These are phyloP conservation scores for Monilinia vaccinii-corymbosi DNA, from an alignment of 2,329 filamentous ascomycete species.

Conservation along the genomic window DNA sequence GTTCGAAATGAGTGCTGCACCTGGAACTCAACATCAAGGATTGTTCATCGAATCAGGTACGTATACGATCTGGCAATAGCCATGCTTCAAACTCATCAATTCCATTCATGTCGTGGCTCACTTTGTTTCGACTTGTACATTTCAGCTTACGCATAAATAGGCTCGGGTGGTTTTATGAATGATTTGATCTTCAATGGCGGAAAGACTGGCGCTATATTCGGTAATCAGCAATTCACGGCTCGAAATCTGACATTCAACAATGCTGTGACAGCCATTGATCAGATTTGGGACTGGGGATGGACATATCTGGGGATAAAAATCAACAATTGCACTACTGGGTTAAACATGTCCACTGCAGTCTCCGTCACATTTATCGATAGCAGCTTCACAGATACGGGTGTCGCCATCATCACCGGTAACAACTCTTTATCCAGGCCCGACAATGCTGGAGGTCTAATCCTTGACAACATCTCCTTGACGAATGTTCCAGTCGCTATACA, in stretches of 20 bases:
- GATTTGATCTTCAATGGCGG: constrained; percentile 54
- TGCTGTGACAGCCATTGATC: constrained; percentile 43
- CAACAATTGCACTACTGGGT: constrained; percentile 42
- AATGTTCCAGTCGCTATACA: constrained; percentile 9
- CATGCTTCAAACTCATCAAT: not conserved
- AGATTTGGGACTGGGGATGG: constrained; percentile 53
- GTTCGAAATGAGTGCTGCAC: constrained; percentile 44
- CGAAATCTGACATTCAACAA: constrained; percentile 40
- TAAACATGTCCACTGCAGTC: constrained; percentile 44
- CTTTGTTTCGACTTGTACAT: not conserved
- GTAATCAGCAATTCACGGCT: constrained; percentile 57
- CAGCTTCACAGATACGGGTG: constrained; percentile 38
- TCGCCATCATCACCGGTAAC: constrained; percentile 42
- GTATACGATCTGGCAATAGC: not conserved
- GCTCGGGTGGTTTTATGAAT: constrained; percentile 50
- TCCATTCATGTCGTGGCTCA: not conserved
- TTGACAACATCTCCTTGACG: constrained; percentile 6
- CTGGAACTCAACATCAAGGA: constrained; percentile 43
- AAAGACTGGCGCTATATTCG: constrained; percentile 47
- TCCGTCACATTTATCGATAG: constrained; percentile 50
- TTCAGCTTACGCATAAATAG: constrained; percentile 13
- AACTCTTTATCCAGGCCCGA: constrained; percentile 40
- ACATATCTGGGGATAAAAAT: constrained; percentile 42
- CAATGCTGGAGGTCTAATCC: constrained; percentile 8
- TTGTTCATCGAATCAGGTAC: constrained; percentile 47